Percentiles rank a stretch among this genome's conserved stretches.
Evolutionary conservation across 1,284 basidiomycete genomes (phyloP).

Genomic region (Ustilago cynodontis): DNA sequence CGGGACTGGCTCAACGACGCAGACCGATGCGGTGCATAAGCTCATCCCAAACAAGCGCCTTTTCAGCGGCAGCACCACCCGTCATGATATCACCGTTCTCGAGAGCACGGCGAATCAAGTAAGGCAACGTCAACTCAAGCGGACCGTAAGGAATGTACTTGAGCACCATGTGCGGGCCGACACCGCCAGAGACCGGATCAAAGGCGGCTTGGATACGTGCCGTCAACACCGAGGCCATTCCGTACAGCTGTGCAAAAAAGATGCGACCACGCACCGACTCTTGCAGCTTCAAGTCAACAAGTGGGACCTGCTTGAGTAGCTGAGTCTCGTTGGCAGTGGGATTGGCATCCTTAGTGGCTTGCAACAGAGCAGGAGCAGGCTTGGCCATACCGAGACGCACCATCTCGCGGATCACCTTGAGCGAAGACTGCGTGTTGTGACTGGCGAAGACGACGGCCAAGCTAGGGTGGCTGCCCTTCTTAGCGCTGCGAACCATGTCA

Average conservation of each 20-base stretch:
- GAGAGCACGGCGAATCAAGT: conserved; percentile 80
- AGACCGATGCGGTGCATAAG: conserved; percentile 45
- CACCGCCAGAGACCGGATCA: conserved; percentile 78
- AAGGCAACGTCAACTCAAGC: conserved; percentile 76
- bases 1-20: conserved; percentile 22
- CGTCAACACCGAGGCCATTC: conserved; percentile 81
- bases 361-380: conserved; percentile 35
- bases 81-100: conserved; percentile 81
- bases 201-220: conserved; percentile 76
- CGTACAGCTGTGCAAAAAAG: conserved; percentile 85
- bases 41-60: conserved; percentile 47
- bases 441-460: conserved; percentile 86
- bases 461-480: conserved; percentile 68
- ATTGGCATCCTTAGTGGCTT: conserved; percentile 32
- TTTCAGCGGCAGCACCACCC: conserved; percentile 72
- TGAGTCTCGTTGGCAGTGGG: conserved; percentile 2
- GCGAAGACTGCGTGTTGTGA: conserved; percentile 81
- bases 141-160: conserved; percentile 65
- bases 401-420: conserved; percentile 77
- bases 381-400: conserved; percentile 75
- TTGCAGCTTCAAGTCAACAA: conserved; percentile 68
- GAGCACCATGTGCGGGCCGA: conserved; percentile 69
- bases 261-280: conserved; percentile 79
- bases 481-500: conserved; percentile 35
- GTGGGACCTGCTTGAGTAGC: conserved; percentile 32